phyloP scores from a whole-genome alignment of 164 flowering plant genomes.

The Kalanchoe fedtschenkoi region DNA sequence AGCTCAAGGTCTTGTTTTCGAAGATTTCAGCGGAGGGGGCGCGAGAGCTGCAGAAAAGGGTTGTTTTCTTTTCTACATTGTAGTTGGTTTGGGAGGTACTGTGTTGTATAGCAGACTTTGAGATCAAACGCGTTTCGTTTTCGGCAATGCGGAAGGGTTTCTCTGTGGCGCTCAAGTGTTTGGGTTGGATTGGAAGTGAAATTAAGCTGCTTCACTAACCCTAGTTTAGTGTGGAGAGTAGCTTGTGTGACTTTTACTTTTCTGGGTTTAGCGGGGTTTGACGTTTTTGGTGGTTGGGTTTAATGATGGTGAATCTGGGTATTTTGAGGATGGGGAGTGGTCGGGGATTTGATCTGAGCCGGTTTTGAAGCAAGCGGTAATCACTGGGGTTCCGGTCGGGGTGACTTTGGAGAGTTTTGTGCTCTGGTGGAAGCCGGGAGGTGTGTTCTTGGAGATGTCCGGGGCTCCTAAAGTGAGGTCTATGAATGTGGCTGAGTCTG shows the following conservation, averaged over 20 bases:
- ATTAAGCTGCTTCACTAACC: neutral
- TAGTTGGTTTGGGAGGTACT: neutral
- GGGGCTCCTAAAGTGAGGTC: slow-evolving; percentile 56
- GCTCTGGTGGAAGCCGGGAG: too few relatives aligned
- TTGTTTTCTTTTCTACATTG: neutral
- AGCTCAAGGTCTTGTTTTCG: neutral
- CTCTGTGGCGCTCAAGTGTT: neutral
- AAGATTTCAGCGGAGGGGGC: neutral
- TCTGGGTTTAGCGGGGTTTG: neutral
- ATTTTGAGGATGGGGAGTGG: too few relatives aligned
- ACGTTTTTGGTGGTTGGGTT: neutral
- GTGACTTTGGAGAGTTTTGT: slow-evolving; percentile 5
- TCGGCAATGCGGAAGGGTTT: neutral
- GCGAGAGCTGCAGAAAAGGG: neutral
- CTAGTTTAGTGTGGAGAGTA: neutral
- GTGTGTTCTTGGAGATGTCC: slow-evolving; percentile 27
- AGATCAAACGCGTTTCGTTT: neutral
- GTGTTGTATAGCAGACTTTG: neutral
- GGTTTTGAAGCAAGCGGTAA: neutral
- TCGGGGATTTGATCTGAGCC: neutral
- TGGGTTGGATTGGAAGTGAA: neutral
- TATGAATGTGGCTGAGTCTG: slow-evolving; percentile 55
- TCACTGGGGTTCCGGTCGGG: neutral
- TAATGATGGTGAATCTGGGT: too few relatives aligned
- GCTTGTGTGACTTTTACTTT: neutral